These are phyloP conservation scores for Herpotrichia juniperi DNA, from an alignment of 2,329 filamentous ascomycete genomes.

Conservation along the genomic window DNA sequence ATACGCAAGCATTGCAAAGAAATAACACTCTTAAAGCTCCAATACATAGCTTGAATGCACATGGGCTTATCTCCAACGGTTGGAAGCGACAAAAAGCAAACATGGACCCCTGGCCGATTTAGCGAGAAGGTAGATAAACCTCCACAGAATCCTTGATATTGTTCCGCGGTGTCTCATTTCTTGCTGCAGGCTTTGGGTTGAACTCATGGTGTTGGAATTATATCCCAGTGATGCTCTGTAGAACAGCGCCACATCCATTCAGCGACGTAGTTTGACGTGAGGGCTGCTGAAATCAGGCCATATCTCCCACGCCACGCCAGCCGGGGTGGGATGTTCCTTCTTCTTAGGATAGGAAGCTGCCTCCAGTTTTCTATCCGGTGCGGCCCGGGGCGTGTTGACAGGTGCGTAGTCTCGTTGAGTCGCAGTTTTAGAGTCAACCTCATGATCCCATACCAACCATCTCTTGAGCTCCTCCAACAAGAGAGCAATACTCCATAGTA, in stretches of 20 bases:
- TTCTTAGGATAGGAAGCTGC: neutral
- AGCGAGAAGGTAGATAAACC: neutral
- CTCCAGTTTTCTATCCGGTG: neutral
- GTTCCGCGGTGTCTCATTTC: neutral
- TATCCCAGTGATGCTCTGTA: neutral
- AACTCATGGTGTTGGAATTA: neutral
- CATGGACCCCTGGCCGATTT: neutral
- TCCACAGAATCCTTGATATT: neutral
- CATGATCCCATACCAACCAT: neutral
- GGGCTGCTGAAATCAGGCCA: neutral
- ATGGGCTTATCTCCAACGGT: constrained; percentile 12
- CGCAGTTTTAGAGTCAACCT: neutral
- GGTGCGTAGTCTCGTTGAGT: neutral
- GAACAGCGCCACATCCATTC: neutral
- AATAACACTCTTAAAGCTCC: neutral
- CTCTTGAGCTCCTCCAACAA: neutral
- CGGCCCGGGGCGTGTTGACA: neutral
- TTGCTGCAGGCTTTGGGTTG: neutral
- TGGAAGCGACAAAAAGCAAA: constrained; percentile 8
- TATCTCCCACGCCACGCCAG: neutral
- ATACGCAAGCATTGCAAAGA: neutral
- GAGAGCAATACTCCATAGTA: neutral
- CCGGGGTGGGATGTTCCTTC: neutral
- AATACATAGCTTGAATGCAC: neutral
- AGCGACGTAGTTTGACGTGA: neutral